Base-by-base conservation (phyloP, 495 filamentous ascomycete genomes). In the Patellaria atrata region DNA sequence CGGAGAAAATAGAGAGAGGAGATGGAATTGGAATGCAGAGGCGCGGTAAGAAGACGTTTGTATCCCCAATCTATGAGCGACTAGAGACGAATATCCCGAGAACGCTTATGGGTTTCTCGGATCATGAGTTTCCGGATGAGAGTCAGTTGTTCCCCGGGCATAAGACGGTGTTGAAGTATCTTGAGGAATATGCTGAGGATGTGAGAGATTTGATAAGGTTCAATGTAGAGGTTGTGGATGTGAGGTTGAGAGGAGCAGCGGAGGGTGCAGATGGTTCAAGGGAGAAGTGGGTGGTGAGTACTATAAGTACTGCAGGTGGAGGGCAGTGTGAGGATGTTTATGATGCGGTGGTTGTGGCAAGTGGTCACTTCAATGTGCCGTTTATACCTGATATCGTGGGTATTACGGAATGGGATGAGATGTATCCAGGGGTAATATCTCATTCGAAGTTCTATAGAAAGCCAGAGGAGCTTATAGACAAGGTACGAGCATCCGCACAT, bases 21-120 rank as follows among this genome's bases (percentile, higher is more conserved):
- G 35, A 37, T 28, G 35, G 27, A 10, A 4, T 2, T n/a, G 14
- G 22, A 18, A 22, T 8, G 32, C 14, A 5, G 22, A 32, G 23
- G 18, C 23, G 1, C 22, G 22, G 7, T 1, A 31, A 41, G 2
- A 13, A 49, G 59, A 18, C 50, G 4, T 68, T 72, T 59, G 52
- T 81, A 54, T 71, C 79, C 3, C 81, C 87, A 3, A 65, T 93
- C 52, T 94, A 96, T 49, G 75, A 84, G 10, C 51, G 62, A 20
- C 54, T 94, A 18, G 76, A 91, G 43, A 82, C 85, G 24, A 96
- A 96, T 51, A 82, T 94, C 23, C 83, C 86, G 1, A 72, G 85
- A 35, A 59, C 61, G 1, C 48, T 94, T 38, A 94, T 96, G 87
- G 51, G 62, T 4, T 91, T 72, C 52, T 77, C 81, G 7, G 82